Evolutionary conservation across 192 early-diverging fungal species (phyloP).

Genomic region (Backusella luteola): DNA sequence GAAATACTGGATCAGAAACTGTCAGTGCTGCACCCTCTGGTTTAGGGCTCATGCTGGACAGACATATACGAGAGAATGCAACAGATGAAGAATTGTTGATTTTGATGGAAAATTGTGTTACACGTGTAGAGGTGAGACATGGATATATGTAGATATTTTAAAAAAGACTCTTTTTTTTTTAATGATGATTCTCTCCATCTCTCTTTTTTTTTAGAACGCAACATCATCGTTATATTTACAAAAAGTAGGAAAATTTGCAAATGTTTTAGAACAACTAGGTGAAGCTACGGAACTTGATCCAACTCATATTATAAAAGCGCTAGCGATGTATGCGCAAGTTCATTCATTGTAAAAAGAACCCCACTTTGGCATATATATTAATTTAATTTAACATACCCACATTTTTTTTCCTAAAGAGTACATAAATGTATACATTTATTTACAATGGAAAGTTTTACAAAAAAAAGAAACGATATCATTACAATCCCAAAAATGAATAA

Average conservation of each 20-base stretch:
- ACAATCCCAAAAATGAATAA: background rate
- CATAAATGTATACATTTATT: background rate
- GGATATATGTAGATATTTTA: background rate
- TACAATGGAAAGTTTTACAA: background rate
- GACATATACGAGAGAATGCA: constrained; percentile 46
- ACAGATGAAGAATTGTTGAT: constrained; percentile 49
- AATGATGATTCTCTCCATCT: background rate
- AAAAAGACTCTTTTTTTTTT: background rate
- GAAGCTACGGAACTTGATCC: constrained; percentile 59
- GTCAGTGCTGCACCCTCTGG: constrained; percentile 4
- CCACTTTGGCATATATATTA: background rate
- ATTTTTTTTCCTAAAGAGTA: background rate
- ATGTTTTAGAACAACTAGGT: constrained; percentile 56
- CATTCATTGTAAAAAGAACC: background rate
- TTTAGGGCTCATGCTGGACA: constrained; percentile 11
- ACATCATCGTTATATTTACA: constrained; percentile 57
- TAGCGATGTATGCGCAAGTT: constrained; percentile 60
- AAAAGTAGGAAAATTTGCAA: constrained; percentile 53
- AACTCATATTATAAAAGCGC: constrained; percentile 55
- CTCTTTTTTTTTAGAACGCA: constrained; percentile 45
- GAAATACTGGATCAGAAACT: background rate
- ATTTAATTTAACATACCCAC: background rate
- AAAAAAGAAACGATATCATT: background rate
- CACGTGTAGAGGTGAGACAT: constrained; percentile 54
- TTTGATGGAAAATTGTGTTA: constrained; percentile 54